Evolutionary conservation across 2,329 filamentous ascomycete genomes (phyloP), one percentile per base, ranked within the genome.

Genomic region (Sporothrix inflata): DNA sequence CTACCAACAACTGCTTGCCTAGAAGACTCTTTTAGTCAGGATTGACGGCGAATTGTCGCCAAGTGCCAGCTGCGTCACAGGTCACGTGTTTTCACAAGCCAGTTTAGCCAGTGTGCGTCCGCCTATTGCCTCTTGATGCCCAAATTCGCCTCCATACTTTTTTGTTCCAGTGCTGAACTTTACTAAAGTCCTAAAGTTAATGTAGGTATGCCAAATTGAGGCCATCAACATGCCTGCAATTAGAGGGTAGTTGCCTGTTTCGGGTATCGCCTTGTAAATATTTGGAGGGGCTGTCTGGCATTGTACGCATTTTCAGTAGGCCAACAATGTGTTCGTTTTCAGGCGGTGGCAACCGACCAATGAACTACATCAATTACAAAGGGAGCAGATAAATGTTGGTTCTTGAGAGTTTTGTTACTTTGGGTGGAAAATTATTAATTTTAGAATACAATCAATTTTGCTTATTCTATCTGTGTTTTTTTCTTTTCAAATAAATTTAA

Each of bases 81-180:
- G 60, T 65, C 60, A 65, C 60, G 60, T 65, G 60, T 7, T 65
- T 45, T 65, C 60, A 45, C 60, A 45, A 65, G 60, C 60, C 60
- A 42, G 16, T 8, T 6, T 24, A 38, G 27, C 5, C 53, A 57
- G 53, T 57, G 27, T 57, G 6, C 27, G 34, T 57, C 14, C 16
- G 27, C 27, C 53, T 57, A 34, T 63, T 42, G 30, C 34, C 34
- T 63, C 34, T 63, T 7, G 57, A 16, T n/a, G 34, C 57, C 57
- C 57, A 63, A 42, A 42, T 42, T 61, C n/a, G 57, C 34, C 57
- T 42, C 57, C 57, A 63, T 19, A 14, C 11, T 14, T 24, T 24
- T 63, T n/a, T 24, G 57, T 42, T 16, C 6, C 27, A 19, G 27
- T 34, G n/a, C 53, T 24, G n/a, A 24, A 11, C 4, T 1, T 1